A percentile compares a stretch with the other conserved stretches of the same genome.
These are phyloP conservation scores for Heliamphora exappendiculata DNA, from an alignment of 148 eudicot species.

Conservation along the genomic window DNA sequence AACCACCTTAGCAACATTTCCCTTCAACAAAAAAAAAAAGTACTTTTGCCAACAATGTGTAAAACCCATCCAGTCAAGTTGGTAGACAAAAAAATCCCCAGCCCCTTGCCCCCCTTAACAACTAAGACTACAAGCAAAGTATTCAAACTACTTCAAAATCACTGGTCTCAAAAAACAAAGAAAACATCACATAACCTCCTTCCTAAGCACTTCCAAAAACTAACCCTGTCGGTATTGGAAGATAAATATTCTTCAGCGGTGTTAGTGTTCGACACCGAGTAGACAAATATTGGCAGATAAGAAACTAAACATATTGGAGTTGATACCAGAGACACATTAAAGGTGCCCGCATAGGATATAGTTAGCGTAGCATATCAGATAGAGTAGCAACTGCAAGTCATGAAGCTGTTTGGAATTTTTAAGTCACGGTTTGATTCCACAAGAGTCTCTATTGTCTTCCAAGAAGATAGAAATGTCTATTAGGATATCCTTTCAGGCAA, in stretches of 20 bases:
- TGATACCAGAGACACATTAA: neutral
- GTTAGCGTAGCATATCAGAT: neutral
- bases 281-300: neutral
- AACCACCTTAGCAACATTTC: neutral
- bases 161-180: neutral
- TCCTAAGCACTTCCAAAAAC: neutral
- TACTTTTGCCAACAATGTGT: neutral
- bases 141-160: neutral
- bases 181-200: neutral
- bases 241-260: too few species aligned
- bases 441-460: neutral
- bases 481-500: neutral
- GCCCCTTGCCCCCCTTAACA: neutral
- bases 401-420: neutral
- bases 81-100: neutral
- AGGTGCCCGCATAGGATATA: neutral
- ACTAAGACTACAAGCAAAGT: neutral
- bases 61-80: neutral
- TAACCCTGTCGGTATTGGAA: neutral
- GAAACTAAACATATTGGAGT: neutral
- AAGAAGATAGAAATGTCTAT: neutral
- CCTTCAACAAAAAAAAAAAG: neutral
- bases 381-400: neutral
- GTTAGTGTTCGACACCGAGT: too few species aligned
- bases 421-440: neutral